phyloP scores from a whole-genome alignment of 1,139 yeast species.

The Ogataea hybrid region DNA sequence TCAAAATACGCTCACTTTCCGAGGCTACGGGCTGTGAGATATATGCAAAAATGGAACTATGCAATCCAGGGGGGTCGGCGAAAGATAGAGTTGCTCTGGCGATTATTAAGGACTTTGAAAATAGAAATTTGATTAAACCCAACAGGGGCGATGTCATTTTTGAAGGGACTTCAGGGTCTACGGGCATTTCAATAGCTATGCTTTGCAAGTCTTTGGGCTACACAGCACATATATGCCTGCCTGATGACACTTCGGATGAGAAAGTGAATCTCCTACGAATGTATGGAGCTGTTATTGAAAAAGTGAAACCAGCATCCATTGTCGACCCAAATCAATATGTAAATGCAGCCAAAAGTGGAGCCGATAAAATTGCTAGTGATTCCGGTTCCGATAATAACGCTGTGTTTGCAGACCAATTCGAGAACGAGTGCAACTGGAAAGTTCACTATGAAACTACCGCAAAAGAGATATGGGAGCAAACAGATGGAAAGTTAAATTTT shows the following conservation, averaged over 20 bases:
- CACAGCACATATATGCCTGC: constrained; percentile 87
- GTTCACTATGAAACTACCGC: constrained; percentile 83
- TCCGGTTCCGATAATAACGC: constrained; percentile 44
- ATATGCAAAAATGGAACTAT: no score
- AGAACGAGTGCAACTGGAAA: constrained; percentile 87
- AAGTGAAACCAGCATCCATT: constrained; percentile 91
- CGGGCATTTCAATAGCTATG: constrained; percentile 92
- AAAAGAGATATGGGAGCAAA: constrained; percentile 80
- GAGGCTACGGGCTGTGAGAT: no score
- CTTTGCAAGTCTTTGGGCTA: constrained; percentile 87
- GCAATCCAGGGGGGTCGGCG: no score
- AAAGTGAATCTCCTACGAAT: constrained; percentile 68
- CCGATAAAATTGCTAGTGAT: constrained; percentile 50
- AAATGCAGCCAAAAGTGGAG: constrained; percentile 74
- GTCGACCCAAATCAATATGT: constrained; percentile 94
- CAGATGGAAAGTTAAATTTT: constrained; percentile 60
- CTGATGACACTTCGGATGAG: constrained; percentile 89
- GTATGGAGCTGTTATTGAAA: constrained; percentile 80
- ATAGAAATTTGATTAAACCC: no score
- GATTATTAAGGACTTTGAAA: no score
- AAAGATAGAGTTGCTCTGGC: no score
- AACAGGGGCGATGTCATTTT: constrained; percentile 65
- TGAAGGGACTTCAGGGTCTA: constrained; percentile 96
- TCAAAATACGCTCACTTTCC: no score
- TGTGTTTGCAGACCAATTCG: constrained; percentile 93